Conservation (phyloP, 2,329 filamentous ascomycete genomes). For the Cladosporium sp. region DNA sequence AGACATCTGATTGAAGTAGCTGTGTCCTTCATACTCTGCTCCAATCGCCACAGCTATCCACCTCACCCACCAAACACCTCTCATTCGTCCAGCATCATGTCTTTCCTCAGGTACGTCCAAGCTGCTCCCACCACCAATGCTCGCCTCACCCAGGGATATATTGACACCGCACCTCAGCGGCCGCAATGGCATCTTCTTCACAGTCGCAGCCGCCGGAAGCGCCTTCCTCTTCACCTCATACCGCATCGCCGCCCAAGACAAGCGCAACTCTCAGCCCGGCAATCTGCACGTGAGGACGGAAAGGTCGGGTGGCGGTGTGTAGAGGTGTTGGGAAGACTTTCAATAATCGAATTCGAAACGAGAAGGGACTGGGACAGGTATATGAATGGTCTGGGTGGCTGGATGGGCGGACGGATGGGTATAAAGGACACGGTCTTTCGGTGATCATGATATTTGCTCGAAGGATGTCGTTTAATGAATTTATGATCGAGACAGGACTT, state of each 20-base stretch:
- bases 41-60: neutral
- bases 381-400: too few species aligned
- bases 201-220: conserved; percentile 28
- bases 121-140: neutral
- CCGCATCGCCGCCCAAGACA: conserved; percentile 25
- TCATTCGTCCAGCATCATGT: neutral
- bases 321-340: neutral
- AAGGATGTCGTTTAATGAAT: neutral
- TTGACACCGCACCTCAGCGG: conserved; percentile 23
- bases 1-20: neutral
- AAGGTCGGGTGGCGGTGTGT: conserved; percentile 30
- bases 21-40: neutral
- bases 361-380: neutral
- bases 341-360: neutral
- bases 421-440: neutral
- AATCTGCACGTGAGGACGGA: conserved; percentile 34
- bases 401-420: neutral
- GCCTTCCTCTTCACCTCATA: conserved; percentile 31
- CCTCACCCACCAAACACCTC: neutral
- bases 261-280: conserved; percentile 26
- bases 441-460: neutral
- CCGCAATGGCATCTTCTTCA: conserved; percentile 34
- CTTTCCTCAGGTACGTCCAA: conserved; percentile 10
- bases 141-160: neutral
- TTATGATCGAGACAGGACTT: neutral